A percentile compares a stretch with the other conserved stretches of the same genome.
These are phyloP conservation scores for Pisolithus orientalis DNA, from an alignment of 768 basidiomycete species.

Conservation along the genomic window DNA sequence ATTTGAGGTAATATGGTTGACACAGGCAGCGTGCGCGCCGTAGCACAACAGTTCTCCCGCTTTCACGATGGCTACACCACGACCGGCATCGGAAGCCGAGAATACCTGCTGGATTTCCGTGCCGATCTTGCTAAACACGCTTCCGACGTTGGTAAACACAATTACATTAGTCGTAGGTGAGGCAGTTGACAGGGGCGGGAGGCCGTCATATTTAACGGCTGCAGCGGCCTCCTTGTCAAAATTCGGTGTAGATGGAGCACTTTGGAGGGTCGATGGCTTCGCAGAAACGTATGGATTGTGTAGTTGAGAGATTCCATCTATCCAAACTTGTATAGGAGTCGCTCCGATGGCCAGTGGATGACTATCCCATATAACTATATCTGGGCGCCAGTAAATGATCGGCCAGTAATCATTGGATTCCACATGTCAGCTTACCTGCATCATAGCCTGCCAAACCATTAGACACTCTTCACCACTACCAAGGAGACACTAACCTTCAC, in stretches of 20 bases:
- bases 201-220: conserved; percentile 58
- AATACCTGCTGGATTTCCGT: conserved; percentile 2
- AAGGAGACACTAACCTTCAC: conserved; percentile 34
- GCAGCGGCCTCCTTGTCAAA: conserved; percentile 59
- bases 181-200: conserved; percentile 55
- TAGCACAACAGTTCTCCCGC: conserved; percentile 52
- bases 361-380: conserved; percentile 70
- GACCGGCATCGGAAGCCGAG: conserved; percentile 5
- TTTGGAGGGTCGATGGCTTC: conserved; percentile 54
- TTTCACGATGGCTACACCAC: conserved; percentile 42
- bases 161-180: no score
- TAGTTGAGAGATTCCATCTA: conserved; percentile 78
- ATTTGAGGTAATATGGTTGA: no score
- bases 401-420: neutral
- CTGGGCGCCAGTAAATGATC: conserved; percentile 25
- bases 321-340: conserved; percentile 75
- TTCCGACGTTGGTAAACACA: no score
- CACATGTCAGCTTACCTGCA: conserved; percentile 39
- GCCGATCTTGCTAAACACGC: no score
- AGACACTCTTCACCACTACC: neutral
- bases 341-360: conserved; percentile 76
- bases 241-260: conserved; percentile 47
- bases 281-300: conserved; percentile 36
- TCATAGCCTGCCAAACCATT: conserved; percentile 47
- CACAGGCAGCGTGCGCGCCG: conserved; percentile 24